These are phyloP conservation scores for Backusella parvicylindrica DNA, from an alignment of 192 early-diverging fungal species.

Conservation along the genomic window DNA sequence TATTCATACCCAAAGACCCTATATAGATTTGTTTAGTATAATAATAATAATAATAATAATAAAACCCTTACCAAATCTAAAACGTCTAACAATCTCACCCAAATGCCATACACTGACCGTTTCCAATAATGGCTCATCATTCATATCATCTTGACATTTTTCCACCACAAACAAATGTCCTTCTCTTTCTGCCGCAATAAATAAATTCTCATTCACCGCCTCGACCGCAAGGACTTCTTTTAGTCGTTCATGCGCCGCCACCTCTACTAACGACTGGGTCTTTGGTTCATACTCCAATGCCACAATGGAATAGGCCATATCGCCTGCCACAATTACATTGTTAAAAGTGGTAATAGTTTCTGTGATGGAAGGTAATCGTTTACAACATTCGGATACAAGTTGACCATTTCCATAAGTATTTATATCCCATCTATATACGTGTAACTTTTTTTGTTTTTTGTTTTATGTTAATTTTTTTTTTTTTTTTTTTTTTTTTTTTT, in stretches of 20 bases:
- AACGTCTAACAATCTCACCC: constrained; percentile 78
- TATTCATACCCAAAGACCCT: constrained; percentile 79
- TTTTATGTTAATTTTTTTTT: too few relatives aligned
- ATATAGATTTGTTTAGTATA: background rate
- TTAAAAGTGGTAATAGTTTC: constrained; percentile 56
- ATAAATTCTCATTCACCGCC: constrained; percentile 51
- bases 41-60: background rate
- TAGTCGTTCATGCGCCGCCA: constrained; percentile 58
- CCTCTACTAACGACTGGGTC: constrained; percentile 46
- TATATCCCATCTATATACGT: constrained; percentile 20
- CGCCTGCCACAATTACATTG: constrained; percentile 75
- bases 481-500: background rate
- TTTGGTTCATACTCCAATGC: constrained; percentile 52
- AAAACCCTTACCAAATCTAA: constrained; percentile 62
- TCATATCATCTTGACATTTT: constrained; percentile 45
- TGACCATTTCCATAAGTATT: background rate
- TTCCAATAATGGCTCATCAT: constrained; percentile 55
- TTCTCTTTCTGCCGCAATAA: constrained; percentile 58
- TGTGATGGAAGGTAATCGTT: constrained; percentile 57
- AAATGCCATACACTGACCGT: constrained; percentile 71
- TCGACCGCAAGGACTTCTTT: constrained; percentile 63
- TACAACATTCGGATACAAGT: constrained; percentile 13
- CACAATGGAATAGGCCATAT: constrained; percentile 76
- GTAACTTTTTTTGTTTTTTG: constrained; percentile 4
- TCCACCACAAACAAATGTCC: constrained; percentile 60